Conservation (phyloP, 352 stramenopile species). For the Aphanomyces astaci region DNA sequence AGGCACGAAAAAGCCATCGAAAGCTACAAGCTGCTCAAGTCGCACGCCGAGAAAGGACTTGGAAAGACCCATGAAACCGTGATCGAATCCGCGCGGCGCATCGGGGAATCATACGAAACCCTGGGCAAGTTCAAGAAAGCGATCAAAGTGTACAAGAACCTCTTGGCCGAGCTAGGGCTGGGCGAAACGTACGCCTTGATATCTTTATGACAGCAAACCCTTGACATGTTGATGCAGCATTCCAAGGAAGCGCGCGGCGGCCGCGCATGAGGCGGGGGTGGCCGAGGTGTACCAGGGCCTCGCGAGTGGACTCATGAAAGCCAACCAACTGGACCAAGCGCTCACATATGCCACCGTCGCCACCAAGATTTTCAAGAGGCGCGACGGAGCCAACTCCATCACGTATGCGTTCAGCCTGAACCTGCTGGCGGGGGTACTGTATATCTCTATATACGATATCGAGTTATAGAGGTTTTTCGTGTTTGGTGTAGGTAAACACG, state of each 20-base stretch:
- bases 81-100: slow-evolving; percentile 57
- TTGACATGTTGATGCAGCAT: neutral
- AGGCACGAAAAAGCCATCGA: slow-evolving; percentile 40
- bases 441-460: too few relatives aligned
- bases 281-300: slow-evolving; percentile 77
- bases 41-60: slow-evolving; percentile 57
- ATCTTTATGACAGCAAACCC: neutral
- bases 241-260: neutral
- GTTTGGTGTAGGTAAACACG: slow-evolving; percentile 45
- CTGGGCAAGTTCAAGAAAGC: slow-evolving; percentile 45
- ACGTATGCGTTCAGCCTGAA: slow-evolving; percentile 76
- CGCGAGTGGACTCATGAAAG: slow-evolving; percentile 37
- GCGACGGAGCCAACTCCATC: slow-evolving; percentile 59
- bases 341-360: slow-evolving; percentile 34
- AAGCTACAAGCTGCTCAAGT: slow-evolving; percentile 63
- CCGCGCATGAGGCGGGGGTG: slow-evolving; percentile 31
- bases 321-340: slow-evolving; percentile 39
- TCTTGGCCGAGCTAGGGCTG: slow-evolving; percentile 27
- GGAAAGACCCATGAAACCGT: slow-evolving; percentile 63
- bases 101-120: slow-evolving; percentile 65
- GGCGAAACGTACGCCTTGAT: slow-evolving; percentile 5
- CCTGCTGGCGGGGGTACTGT: slow-evolving; percentile 59
- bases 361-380: slow-evolving; percentile 44
- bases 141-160: slow-evolving; percentile 45
- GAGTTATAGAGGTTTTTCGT: too few relatives aligned